Evolutionary conservation across 2,329 filamentous ascomycete species (phyloP), one percentile per base, ranked within the genome.

Genomic region (Colletotrichum zoysiae): DNA sequence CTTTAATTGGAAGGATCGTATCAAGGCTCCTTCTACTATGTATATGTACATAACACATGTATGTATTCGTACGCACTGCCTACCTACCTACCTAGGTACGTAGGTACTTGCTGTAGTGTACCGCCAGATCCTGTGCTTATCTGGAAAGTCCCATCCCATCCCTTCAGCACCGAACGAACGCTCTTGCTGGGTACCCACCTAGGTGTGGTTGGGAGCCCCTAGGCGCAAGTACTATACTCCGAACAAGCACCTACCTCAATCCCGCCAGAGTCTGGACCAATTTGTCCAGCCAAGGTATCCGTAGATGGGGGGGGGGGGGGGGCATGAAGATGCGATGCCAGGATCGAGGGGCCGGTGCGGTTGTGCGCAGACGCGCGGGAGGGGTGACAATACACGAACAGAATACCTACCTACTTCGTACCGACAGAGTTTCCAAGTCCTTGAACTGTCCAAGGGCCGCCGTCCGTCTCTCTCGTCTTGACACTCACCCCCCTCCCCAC

Each of bases 281-380:
- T 30, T 30, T 30, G 30, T 30, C n/a, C n/a, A n/a, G n/a, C n/a
- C n/a, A n/a, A n/a, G n/a, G n/a, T n/a, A n/a, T n/a, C n/a, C n/a
- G n/a, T 30, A 30, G 30, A 42, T 38, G n/a, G 63, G 8, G n/a
- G n/a, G n/a, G n/a, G n/a, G n/a, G n/a, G n/a, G n/a, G n/a, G 20
- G 44, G 69, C 65, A 69, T 59, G 23, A 69, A 63, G 51, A 69
- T 69, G 51, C 40, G 58, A 69, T 57, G 57, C 68, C 42, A 68
- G 42, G 35, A 60, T 65, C 46, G 40, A 48, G 20, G 66, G 46
- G 35, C 30, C 30, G 30, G 30, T 30, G 30, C 68, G 63, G 50
- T 42, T 61, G 63, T 61, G 50, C 68, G 20, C 53, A 56, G 53
- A 38, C 20, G 11, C 38, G 12, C n/a, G 42, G 14, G 33, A 44